These are phyloP conservation scores for Bombardia bombarda DNA, from an alignment of 495 filamentous ascomycete species.

Conservation along the genomic window DNA sequence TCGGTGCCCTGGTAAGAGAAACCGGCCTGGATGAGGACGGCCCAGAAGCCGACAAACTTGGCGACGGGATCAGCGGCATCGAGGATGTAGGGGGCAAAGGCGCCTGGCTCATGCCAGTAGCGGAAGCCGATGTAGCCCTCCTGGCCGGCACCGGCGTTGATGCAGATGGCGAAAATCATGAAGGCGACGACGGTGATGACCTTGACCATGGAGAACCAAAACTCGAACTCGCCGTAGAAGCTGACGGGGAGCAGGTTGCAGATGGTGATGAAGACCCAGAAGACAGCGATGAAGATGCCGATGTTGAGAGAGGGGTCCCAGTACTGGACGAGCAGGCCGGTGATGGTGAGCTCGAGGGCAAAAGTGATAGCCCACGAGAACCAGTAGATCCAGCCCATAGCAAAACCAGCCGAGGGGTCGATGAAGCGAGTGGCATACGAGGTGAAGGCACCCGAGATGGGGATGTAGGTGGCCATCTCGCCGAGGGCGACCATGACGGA, in stretches of 20 bases:
- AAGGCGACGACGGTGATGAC: constrained; percentile 67
- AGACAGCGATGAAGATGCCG: constrained; percentile 68
- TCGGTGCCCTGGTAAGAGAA: constrained; percentile 49
- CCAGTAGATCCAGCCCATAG: constrained; percentile 64
- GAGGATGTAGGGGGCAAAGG: constrained; percentile 51
- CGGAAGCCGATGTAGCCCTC: constrained; percentile 62
- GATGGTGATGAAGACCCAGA: constrained; percentile 59
- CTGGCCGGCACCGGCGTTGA: constrained; percentile 59
- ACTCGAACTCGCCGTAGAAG: constrained; percentile 67
- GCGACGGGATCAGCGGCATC: constrained; percentile 24
- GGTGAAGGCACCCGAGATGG: constrained; percentile 68
- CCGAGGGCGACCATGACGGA: constrained; percentile 51
- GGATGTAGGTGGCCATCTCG: constrained; percentile 70
- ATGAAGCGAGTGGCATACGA: constrained; percentile 66
- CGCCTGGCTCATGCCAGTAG: constrained; percentile 63
- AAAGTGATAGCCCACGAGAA: constrained; percentile 53
- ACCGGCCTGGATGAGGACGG: constrained; percentile 37
- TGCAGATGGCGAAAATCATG: constrained; percentile 56
- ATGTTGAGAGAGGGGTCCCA: constrained; percentile 52
- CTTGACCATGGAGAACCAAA: constrained; percentile 67
- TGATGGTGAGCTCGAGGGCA: constrained; percentile 68
- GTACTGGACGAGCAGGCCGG: constrained; percentile 66
- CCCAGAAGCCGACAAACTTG: constrained; percentile 39
- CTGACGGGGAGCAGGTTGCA: constrained; percentile 62
- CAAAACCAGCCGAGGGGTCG: constrained; percentile 67